phyloP scores from a whole-genome alignment of 495 filamentous ascomycete genomes.

The Daldinia vernicosa region DNA sequence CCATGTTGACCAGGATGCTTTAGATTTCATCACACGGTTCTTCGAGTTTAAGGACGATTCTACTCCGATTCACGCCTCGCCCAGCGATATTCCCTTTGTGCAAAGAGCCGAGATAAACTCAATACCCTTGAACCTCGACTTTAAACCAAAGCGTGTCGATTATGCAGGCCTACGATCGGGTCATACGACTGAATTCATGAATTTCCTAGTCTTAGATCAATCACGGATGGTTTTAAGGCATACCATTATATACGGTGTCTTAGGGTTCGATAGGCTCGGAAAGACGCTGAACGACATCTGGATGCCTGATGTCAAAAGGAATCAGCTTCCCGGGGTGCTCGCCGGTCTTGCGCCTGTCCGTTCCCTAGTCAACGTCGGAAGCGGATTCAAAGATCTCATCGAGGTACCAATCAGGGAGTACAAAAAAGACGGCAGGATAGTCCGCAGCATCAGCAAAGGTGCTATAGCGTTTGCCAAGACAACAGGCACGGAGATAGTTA shows the following conservation, averaged over 20 bases:
- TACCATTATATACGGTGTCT: slow-evolving; percentile 90
- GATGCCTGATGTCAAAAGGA: slow-evolving; percentile 92
- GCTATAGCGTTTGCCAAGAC: slow-evolving; percentile 88
- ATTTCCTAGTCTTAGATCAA: slow-evolving; percentile 92
- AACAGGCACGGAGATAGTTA: slow-evolving; percentile 89
- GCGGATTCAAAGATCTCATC: slow-evolving; percentile 84
- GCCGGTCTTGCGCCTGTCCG: slow-evolving; percentile 90
- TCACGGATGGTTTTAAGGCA: slow-evolving; percentile 87
- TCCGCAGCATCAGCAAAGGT: slow-evolving; percentile 90
- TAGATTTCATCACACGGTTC: slow-evolving; percentile 96
- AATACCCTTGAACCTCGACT: slow-evolving; percentile 86
- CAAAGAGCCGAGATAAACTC: slow-evolving; percentile 89
- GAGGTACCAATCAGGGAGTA: slow-evolving; percentile 93
- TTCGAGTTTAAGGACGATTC: slow-evolving; percentile 95
- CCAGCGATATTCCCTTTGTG: slow-evolving; percentile 83
- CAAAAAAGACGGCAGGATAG: slow-evolving; percentile 89
- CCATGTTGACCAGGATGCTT: slow-evolving; percentile 96
- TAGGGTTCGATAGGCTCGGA: slow-evolving; percentile 87
- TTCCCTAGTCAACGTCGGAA: slow-evolving; percentile 87
- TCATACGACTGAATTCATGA: slow-evolving; percentile 99
- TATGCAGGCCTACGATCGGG: slow-evolving; percentile 95
- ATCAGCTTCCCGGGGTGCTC: slow-evolving; percentile 88
- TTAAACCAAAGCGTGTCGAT: slow-evolving; percentile 97
- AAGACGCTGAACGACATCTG: slow-evolving; percentile 93
- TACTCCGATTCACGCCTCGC: slow-evolving; percentile 57